These are phyloP conservation scores for Achaetomiella virescens DNA, from an alignment of 495 filamentous ascomycete genomes.

Conservation along the genomic window DNA sequence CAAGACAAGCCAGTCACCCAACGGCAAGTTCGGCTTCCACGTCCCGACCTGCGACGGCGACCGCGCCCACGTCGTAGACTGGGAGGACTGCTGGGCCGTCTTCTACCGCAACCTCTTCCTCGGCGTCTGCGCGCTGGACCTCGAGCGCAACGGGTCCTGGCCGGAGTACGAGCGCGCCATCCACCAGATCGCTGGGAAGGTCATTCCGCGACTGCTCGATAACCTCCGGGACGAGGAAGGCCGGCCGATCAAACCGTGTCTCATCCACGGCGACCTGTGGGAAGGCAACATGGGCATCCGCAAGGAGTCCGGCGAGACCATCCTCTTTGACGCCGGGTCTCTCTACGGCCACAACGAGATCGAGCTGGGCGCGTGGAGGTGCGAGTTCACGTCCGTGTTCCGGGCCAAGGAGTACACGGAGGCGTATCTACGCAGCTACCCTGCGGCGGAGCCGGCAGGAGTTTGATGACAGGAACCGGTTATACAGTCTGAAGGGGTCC, in stretches of 20 bases:
- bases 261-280: conserved; percentile 38
- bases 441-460: conserved; percentile 6
- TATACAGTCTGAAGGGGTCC: conserved; percentile 6
- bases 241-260: conserved; percentile 25
- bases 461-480: conserved; percentile 4
- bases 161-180: conserved; percentile 17
- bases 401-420: background rate
- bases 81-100: conserved; percentile 22
- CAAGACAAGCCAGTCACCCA: conserved; percentile 10
- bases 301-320: conserved; percentile 20
- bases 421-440: background rate
- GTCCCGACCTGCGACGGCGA: conserved; percentile 19
- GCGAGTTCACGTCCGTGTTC: conserved; percentile 3
- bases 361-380: conserved; percentile 33
- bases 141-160: conserved; percentile 15
- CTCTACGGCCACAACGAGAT: conserved; percentile 44
- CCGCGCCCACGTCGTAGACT: conserved; percentile 8
- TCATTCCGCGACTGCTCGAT: conserved; percentile 30
- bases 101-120: conserved; percentile 22
- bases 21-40: conserved; percentile 18
- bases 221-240: conserved; percentile 23
- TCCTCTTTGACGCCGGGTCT: conserved; percentile 37
- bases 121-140: conserved; percentile 11
- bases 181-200: conserved; percentile 7
- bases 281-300: conserved; percentile 26